These are phyloP conservation scores for Pleurotus tuoliensis DNA, from an alignment of 768 basidiomycete genomes.

Conservation along the genomic window DNA sequence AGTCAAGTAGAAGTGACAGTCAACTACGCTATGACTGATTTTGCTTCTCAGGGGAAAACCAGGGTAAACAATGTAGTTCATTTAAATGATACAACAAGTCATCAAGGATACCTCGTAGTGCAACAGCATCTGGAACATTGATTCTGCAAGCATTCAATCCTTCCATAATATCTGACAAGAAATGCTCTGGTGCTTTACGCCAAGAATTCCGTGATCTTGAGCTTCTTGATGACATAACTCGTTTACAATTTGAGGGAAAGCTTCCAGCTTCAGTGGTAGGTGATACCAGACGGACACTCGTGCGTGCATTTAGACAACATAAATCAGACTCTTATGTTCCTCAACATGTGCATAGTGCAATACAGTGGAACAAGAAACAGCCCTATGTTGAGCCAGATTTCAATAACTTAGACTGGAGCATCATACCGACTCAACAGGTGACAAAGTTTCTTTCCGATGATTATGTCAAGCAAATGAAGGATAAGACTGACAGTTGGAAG, in stretches of 20 bases:
- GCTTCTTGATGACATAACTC: conserved; percentile 30
- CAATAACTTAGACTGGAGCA: background rate
- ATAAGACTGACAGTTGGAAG: background rate
- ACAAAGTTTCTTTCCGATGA: background rate
- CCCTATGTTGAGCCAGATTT: conserved; percentile 8
- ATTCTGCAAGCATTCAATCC: conserved; percentile 23
- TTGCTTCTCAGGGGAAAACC: conserved; percentile 29
- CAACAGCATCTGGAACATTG: conserved; percentile 17
- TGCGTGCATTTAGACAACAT: conserved; percentile 13
- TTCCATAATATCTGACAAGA: conserved; percentile 18
- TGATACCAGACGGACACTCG: conserved; percentile 16
- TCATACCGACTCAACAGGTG: conserved; percentile 3
- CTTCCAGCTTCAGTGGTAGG: conserved; percentile 15
- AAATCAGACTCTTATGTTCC: conserved; percentile 21
- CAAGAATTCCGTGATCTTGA: conserved; percentile 32
- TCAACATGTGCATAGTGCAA: conserved; percentile 10
- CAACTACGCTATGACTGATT: conserved; percentile 33
- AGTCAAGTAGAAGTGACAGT: conserved; percentile 21
- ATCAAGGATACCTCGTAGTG: conserved; percentile 23
- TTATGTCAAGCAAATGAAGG: background rate
- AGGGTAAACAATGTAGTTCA: conserved; percentile 21
- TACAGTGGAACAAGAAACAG: conserved; percentile 16
- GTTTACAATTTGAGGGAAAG: conserved; percentile 14
- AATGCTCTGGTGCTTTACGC: conserved; percentile 21
- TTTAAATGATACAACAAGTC: conserved; percentile 16